A percentile compares a stretch with the other conserved stretches of the same genome.
Evolutionary conservation across 306 rosid species (phyloP).

Genomic region (Medicago lupulina): DNA sequence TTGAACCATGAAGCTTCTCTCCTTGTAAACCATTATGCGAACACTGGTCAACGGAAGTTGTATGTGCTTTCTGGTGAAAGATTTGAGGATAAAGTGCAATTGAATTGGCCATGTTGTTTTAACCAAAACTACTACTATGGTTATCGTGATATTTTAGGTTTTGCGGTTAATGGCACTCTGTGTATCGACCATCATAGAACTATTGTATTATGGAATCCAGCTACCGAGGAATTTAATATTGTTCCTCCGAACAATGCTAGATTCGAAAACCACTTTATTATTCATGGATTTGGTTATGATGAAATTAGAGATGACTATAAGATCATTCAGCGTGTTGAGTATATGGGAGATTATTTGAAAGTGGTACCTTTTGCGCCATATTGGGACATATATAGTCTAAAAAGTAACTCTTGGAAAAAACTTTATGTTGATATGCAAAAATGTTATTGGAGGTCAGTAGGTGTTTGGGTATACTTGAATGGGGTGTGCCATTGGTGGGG

Average conservation of each 20-base stretch:
- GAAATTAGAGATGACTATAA: not conserved
- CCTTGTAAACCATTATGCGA: not conserved
- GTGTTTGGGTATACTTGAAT: not conserved
- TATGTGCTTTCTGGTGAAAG: not conserved
- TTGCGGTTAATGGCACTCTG: too few relatives aligned
- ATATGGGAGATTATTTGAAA: not conserved
- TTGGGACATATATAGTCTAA: not conserved
- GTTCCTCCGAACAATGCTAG: not conserved
- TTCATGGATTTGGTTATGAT: not conserved
- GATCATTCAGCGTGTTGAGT: not conserved
- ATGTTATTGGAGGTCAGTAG: not conserved
- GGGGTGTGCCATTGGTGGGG: not conserved
- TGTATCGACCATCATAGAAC: too few relatives aligned
- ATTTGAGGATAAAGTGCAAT: not conserved
- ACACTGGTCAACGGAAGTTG: too few relatives aligned
- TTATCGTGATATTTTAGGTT: too few relatives aligned
- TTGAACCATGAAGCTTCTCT: not conserved
- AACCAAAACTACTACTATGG: not conserved
- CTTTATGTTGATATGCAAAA: not conserved
- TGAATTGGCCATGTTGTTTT: not conserved
- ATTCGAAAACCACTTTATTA: too few relatives aligned
- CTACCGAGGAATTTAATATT: not conserved
- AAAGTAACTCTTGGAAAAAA: not conserved
- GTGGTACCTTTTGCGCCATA: not conserved
- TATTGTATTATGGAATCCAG: not conserved